Base-by-base conservation (phyloP, 2,329 filamentous ascomycete genomes). In the Pseudogymnoascus sp. region DNA sequence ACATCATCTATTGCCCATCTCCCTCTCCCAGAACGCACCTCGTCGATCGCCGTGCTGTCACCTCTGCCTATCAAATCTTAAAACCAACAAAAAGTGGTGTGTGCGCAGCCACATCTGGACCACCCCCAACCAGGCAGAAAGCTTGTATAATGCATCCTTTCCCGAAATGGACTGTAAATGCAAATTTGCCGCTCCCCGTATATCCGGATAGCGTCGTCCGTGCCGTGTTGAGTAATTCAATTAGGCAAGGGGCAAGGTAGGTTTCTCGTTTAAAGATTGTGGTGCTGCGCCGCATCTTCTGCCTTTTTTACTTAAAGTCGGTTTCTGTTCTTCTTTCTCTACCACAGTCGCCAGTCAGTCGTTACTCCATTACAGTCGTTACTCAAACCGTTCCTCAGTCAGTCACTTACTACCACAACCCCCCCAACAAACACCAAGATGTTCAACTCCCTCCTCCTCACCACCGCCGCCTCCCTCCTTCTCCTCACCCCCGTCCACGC, bases 391-490 rank as follows among this genome's bases (percentile, higher is more conserved):
- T n/a, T 52, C 5, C 45, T 15, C 45, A 31, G 13, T 52, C 45
- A 52, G 13, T 52, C 27, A 42, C 18, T 40, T 18, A 9, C 27
- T 13, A 52, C 2, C 45, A 15, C 45, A 31, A 52, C 45, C 35
- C 8, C 13, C 27, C 45, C 13, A 36, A 36, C 18, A 6, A 52
- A 52, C 45, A 52, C 2, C 58, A 60, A 60, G 21, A 60, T 60
- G 58, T 29, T 60, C 58, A 60, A 60, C 15, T 60, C 58, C 13
- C 13, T 60, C 31, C 31, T 60, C 40, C 40, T 60, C 36, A 29
- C 58, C 35, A 39, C 35, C 35, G 25, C 40, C 29, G 18, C 58
- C 36, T 15, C 42, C 36, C 58, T 60, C 36, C 29, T 60, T 13
- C 58, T 60, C 25, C 4, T 35, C 25, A 45, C 25, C 36, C 27